phyloP scores from a whole-genome alignment of 805 yeast genomes.

The Saturnispora serradocipensis region DNA sequence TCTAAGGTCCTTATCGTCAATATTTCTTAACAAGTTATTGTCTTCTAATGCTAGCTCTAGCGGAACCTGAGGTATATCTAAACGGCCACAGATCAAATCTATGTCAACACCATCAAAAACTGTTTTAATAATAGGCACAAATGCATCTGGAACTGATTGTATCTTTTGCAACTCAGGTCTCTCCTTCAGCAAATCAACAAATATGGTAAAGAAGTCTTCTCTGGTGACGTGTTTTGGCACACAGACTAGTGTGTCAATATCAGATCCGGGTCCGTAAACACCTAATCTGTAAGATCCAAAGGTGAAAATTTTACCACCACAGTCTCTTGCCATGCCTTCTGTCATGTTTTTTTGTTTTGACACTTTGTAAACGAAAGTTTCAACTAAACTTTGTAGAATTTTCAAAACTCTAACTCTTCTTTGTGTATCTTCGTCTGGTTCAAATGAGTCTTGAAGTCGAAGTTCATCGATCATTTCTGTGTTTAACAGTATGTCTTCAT shows the following conservation, averaged over 20 bases:
- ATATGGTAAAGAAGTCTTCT: conserved; percentile 80
- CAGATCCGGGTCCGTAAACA: conserved; percentile 96
- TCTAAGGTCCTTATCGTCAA: conserved; percentile 86
- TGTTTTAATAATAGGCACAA: conserved; percentile 91
- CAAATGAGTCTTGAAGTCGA: conserved; percentile 80
- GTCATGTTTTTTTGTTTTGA: conserved; percentile 81
- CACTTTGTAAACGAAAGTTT: conserved; percentile 77
- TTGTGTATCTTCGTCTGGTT: conserved; percentile 72
- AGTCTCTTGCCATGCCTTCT: conserved; percentile 95
- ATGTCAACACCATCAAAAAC: conserved; percentile 87
- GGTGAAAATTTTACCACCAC: conserved; percentile 96
- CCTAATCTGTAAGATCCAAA: conserved; percentile 93
- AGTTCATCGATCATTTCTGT: conserved; percentile 71
- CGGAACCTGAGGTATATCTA: conserved; percentile 82
- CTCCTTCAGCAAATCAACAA: conserved; percentile 56
- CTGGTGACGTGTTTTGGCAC: conserved; percentile 93
- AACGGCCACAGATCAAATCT: conserved; percentile 77
- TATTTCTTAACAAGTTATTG: conserved; percentile 73
- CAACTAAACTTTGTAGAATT: conserved; percentile 60
- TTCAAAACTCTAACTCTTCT: conserved; percentile 70
- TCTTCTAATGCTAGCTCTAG: conserved; percentile 64
- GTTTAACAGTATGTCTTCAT: conserved; percentile 67
- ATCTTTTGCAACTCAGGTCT: conserved; percentile 85
- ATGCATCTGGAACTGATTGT: conserved; percentile 92
- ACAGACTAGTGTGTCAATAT: conserved; percentile 93